Evolutionary conservation across 768 basidiomycete species (phyloP).

Genomic region (Boletus patriciae): DNA sequence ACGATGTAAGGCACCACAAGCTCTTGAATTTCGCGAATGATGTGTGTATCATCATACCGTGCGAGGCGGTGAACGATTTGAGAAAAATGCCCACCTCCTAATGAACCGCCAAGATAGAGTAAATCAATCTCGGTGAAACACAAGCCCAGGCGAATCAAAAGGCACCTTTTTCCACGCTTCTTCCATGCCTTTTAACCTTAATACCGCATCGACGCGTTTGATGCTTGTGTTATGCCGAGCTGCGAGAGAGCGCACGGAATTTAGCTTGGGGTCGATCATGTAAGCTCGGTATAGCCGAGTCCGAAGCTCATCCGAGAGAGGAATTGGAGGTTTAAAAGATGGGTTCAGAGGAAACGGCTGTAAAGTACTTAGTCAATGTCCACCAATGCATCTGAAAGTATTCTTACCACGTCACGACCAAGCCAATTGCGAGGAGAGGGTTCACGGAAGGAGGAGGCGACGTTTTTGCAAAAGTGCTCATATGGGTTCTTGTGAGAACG

Average conservation of each 20-base stretch:
- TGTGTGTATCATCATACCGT: conserved; percentile 50
- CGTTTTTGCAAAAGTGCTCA: conserved; percentile 20
- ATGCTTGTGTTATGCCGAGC: conserved; percentile 63
- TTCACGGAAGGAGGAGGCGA: conserved; percentile 25
- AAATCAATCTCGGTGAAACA: conserved; percentile 11
- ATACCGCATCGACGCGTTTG: conserved; percentile 79
- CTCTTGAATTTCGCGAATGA: conserved; percentile 75
- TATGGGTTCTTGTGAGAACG: conserved; percentile 15
- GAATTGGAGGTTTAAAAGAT: conserved; percentile 77
- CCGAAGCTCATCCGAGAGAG: conserved; percentile 63
- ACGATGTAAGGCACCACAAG: conserved; percentile 63
- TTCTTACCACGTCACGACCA: conserved; percentile 52
- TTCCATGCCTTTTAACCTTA: conserved; percentile 81
- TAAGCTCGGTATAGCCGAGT: conserved; percentile 59
- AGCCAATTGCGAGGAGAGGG: conserved; percentile 61
- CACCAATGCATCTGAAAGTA: conserved; percentile 17
- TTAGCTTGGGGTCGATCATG: conserved; percentile 54
- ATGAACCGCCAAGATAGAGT: conserved; percentile 3
- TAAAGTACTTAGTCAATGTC: not conserved
- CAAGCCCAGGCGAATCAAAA: conserved; percentile 14
- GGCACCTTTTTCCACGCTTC: conserved; percentile 68
- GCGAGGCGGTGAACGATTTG: not conserved
- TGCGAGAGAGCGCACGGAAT: conserved; percentile 62
- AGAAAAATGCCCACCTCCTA: conserved; percentile 42
- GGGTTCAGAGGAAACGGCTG: conserved; percentile 88